phyloP scores from a whole-genome alignment of 345 rosid genomes.

The Syzygium oleosum region DNA sequence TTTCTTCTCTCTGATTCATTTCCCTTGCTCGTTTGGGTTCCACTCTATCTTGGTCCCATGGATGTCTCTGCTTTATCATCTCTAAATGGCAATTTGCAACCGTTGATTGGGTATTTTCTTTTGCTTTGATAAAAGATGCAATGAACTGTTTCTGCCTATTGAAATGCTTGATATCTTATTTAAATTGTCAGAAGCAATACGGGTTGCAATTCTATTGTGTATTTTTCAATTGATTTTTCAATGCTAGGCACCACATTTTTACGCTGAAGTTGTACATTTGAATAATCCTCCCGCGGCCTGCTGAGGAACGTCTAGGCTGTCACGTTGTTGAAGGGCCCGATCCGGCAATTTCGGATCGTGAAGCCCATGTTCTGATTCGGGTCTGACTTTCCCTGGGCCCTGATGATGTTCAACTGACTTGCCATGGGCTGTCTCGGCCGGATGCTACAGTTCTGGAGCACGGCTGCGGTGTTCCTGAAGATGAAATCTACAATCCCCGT shows the following conservation, averaged over 20 bases:
- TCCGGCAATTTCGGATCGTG: constrained; percentile 11
- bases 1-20: background rate
- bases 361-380: constrained; percentile 26
- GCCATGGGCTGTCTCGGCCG: constrained; percentile 11
- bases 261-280: background rate
- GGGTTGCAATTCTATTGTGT: background rate
- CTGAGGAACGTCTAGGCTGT: constrained; percentile 18
- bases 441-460: constrained; percentile 17
- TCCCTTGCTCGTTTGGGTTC: background rate
- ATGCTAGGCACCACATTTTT: background rate
- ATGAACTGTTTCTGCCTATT: background rate
- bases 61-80: background rate
- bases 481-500: constrained; percentile 19
- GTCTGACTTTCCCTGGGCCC: constrained; percentile 16
- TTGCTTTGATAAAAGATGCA: background rate
- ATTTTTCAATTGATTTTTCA: background rate
- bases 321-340: constrained; percentile 1
- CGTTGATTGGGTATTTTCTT: background rate
- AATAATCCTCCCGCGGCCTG: constrained; percentile 29
- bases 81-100: constrained; percentile 11
- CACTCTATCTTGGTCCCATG: background rate
- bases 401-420: constrained; percentile 13
- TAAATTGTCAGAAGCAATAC: background rate
- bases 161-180: background rate
- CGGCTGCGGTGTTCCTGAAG: constrained; percentile 14